Base-by-base conservation (phyloP, 495 filamentous ascomycete species). In the Neurospora sp. region DNA sequence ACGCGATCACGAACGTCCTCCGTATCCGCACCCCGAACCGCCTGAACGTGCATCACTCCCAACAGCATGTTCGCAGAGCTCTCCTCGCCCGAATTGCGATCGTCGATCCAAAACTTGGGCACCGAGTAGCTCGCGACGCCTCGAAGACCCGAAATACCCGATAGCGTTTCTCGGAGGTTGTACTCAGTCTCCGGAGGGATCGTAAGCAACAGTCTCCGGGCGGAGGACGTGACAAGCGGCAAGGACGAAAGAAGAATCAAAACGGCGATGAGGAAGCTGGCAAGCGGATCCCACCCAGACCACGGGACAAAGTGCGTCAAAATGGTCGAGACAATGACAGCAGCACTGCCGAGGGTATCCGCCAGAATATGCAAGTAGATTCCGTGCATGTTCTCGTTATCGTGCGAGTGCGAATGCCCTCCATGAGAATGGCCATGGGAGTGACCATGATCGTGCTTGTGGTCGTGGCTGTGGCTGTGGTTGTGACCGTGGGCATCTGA, bases 371-470 rank as follows among this genome's bases (percentile, higher is more conserved):
- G 96, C 10, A 99, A 84, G 83, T 95, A 99, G 74, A 99, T 98
- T n/a, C 96, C 96, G 74, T 94, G 90, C 96, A 99, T 98, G 77
- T 99, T 99, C 77, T 99, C 96, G 79, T 96, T 97, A 71, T 92
- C 92, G 80, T 96, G 93, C 31, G 85, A 79, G 74, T 91, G 83
- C 31, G 76, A 77, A 72, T 82, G 82, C 2, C 73, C 74, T 69
- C 82, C 69, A 69, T 86, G 82, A 8, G 73, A 76, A 69, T 85
- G 85, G 11, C 73, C 70, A 39, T 86, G 80, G 4, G 66, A 70
- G 68, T 79, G 78, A 22, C 72, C 76, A 61, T 84, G 79, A 41
- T 78, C 75, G 61, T 83, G 81, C 11, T 70, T 42, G 69, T 82
- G 75, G 44, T 72, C 70, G 69, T 79, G 76, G 27, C 71, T 46